These are phyloP conservation scores for Colletotrichum incanum DNA, from an alignment of 2,329 filamentous ascomycete species.

Conservation along the genomic window DNA sequence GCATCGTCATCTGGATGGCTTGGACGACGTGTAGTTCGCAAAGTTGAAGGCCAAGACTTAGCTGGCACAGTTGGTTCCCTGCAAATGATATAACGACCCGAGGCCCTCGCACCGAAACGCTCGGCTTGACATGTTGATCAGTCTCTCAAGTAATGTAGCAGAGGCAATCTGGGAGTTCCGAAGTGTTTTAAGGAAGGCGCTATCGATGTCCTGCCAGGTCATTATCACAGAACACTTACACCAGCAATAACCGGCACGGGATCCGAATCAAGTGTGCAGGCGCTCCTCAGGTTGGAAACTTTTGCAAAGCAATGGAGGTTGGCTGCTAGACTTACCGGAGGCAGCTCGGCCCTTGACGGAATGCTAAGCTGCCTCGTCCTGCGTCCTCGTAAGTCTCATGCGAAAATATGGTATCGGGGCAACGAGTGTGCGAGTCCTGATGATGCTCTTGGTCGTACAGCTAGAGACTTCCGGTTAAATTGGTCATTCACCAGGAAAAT, in stretches of 20 bases:
- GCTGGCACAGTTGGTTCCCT: neutral
- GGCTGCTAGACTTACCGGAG: neutral
- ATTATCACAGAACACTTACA: neutral
- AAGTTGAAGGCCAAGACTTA: neutral
- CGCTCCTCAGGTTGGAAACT: neutral
- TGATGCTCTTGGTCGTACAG: neutral
- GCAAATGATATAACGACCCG: neutral
- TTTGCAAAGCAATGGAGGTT: too few species aligned
- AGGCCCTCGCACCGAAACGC: neutral
- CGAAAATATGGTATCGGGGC: neutral
- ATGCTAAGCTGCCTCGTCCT: neutral
- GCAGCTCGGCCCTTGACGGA: neutral
- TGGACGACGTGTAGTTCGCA: neutral
- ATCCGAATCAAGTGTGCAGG: too few species aligned
- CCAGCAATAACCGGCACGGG: too few species aligned
- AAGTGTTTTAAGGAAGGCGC: neutral
- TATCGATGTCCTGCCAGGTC: too few species aligned
- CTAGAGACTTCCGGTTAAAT: neutral
- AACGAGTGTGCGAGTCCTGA: neutral
- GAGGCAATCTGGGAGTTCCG: neutral
- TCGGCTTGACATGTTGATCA: conserved; percentile 10
- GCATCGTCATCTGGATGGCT: neutral
- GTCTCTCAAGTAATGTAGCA: neutral
- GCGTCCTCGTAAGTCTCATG: neutral
- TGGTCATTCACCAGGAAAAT: neutral